Percentiles rank a stretch among this genome's conserved stretches.
These are phyloP conservation scores for Sarocladium kiliense DNA, from an alignment of 2,329 filamentous ascomycete species.

Conservation along the genomic window DNA sequence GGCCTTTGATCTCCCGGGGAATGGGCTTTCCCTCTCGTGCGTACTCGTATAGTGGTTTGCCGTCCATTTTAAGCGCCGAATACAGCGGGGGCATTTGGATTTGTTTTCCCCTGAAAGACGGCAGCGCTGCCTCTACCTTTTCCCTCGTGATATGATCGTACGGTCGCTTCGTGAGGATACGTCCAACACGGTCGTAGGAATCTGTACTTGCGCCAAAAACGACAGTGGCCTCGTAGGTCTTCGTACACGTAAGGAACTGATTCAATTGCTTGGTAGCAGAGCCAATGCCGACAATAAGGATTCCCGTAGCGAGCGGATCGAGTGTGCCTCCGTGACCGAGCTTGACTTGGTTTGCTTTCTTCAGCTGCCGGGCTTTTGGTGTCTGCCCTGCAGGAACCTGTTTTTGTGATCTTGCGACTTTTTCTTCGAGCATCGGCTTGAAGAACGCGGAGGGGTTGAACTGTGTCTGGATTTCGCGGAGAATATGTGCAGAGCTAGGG, in stretches of 20 bases:
- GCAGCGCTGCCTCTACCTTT: constrained; percentile 70
- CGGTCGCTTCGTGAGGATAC: constrained; percentile 67
- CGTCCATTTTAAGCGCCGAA: constrained; percentile 87
- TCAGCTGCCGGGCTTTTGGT: constrained; percentile 51
- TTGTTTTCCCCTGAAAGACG: constrained; percentile 72
- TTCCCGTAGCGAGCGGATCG: constrained; percentile 88
- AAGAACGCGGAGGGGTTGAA: constrained; percentile 82
- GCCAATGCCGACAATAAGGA: constrained; percentile 84
- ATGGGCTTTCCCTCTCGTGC: constrained; percentile 84
- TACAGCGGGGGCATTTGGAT: constrained; percentile 90
- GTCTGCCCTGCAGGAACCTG: constrained; percentile 46
- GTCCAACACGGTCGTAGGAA: constrained; percentile 83
- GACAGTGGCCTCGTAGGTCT: constrained; percentile 85
- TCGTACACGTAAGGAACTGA: constrained; percentile 80
- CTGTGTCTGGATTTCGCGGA: constrained; percentile 78
- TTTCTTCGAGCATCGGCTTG: constrained; percentile 65
- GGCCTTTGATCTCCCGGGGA: constrained; percentile 75
- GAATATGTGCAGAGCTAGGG: constrained; percentile 82
- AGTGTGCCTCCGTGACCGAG: constrained; percentile 95
- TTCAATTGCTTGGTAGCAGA: constrained; percentile 78
- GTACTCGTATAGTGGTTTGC: constrained; percentile 94
- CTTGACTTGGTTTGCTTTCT: constrained; percentile 69
- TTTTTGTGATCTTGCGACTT: constrained; percentile 24
- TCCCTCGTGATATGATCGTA: constrained; percentile 80
- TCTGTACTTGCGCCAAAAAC: constrained; percentile 91